Evolutionary conservation across 2,329 filamentous ascomycete species (phyloP), one percentile per base, ranked within the genome.

Genomic region (Helotiales sp.): DNA sequence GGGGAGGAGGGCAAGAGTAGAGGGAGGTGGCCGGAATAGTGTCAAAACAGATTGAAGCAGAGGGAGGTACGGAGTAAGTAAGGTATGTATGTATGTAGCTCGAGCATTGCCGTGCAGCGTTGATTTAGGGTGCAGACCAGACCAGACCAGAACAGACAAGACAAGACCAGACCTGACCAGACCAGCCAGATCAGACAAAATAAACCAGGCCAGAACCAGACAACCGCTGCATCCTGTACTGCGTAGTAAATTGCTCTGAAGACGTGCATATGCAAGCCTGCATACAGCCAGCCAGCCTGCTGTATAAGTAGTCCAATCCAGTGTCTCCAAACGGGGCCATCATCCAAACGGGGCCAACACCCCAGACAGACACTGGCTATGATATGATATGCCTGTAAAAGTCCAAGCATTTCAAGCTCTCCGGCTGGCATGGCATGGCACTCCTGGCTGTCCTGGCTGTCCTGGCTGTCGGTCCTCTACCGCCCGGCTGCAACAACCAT

Each of bases 241-340:
- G 49, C 49, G 26, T n/a, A 50, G 24, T 52, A 50, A 65, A 32
- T 54, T 65, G 52, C 61, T 28, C 24, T 63, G 59, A 67, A 67
- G 65, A 59, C 60, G 65, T 67, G 65, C 60, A 67, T 63, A 62
- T 65, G 66, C 62, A 67, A 7, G 52, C 52, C 37, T 30, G 57
- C 34, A 45, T 24, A 20, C 34, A 30, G 57, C 57, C 57, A 47
- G 20, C 37, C 47, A 20, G 11, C n/a, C 11, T n/a, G n/a, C n/a
- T n/a, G n/a, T n/a, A n/a, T n/a, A n/a, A n/a, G n/a, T n/a, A n/a
- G 13, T 37, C 52, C 52, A 57, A 57, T 57, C 52, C 52, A 34
- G 52, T 30, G 28, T 13, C 5, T 22, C 11, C 30, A 57, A 22
- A 57, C 52, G 28, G 28, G n/a, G n/a, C n/a, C n/a, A n/a, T n/a